phyloP scores from a whole-genome alignment of 2,329 filamentous ascomycete genomes.

The Fusarium vanettenii region DNA sequence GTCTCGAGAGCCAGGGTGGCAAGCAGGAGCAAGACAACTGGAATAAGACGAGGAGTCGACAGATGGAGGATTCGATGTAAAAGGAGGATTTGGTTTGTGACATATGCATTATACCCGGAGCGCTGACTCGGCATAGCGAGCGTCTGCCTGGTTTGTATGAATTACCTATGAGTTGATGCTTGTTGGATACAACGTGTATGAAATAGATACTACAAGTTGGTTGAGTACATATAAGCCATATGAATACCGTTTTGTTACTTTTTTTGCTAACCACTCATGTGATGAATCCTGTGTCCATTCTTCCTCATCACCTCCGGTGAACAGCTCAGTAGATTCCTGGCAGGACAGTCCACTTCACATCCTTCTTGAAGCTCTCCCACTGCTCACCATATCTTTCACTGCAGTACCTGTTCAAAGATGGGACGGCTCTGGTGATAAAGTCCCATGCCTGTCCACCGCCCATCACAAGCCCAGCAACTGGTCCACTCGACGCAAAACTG shows the following conservation, averaged over 20 bases:
- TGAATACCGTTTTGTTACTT: neutral
- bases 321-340: slow-evolving; percentile 50
- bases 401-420: slow-evolving; percentile 53
- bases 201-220: slow-evolving; percentile 19
- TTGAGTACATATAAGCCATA: slow-evolving; percentile 7
- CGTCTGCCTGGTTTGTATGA: slow-evolving; percentile 42
- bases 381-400: slow-evolving; percentile 50
- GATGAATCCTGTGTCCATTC: neutral
- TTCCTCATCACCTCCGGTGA: neutral
- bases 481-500: slow-evolving; percentile 50
- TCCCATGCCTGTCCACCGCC: slow-evolving; percentile 45
- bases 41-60: slow-evolving; percentile 72
- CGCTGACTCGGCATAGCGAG: slow-evolving; percentile 42
- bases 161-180: slow-evolving; percentile 25
- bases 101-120: slow-evolving; percentile 45
- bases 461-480: slow-evolving; percentile 48
- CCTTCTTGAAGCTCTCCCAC: slow-evolving; percentile 53
- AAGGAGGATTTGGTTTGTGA: slow-evolving; percentile 28
- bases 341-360: slow-evolving; percentile 51
- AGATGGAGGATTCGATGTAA: slow-evolving; percentile 76
- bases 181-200: slow-evolving; percentile 19
- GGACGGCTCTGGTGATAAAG: slow-evolving; percentile 47
- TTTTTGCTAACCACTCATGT: neutral
- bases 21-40: slow-evolving; percentile 74
- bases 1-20: slow-evolving; percentile 72